Evolutionary conservation across 192 early-diverging fungal genomes (phyloP), one percentile per base, ranked within the genome.

Genomic region (Rhizophagus clarus): DNA sequence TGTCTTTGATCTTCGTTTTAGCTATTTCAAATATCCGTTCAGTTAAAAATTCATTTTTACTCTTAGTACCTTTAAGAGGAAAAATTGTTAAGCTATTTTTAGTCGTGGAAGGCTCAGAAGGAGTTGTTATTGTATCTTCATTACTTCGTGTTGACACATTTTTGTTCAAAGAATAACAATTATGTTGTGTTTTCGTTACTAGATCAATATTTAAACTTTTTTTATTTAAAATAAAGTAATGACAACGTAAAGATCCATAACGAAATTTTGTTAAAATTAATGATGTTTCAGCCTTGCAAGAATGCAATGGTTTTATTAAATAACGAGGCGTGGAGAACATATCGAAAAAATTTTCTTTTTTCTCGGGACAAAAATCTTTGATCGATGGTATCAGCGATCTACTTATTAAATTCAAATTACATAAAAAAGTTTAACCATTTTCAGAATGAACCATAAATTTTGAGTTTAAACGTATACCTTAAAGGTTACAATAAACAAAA

Each of bases 1-100:
- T 75, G 37, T 75, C 29, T 32, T 75, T 8, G 17, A n/a, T 22
- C n/a, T 75, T 75, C 6, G 10, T 56, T 12, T 71, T 71, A n/a
- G 15, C 3, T 3, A 71, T 15, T 17, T 61, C 31, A 22, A 29
- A 9, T 32, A 75, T 56, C 8, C 49, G 49, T n/a, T 75, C 29
- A 61, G 56, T 14, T 56, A 47, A 75, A 47, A 49, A 32, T 6
- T 60, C 42, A 12, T 45, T 45, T 12, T 45, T 3, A 12, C 2
- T 45, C 42, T 45, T 45, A 45, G 0, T 3, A 15, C n/a, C 51
- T 56, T 56, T 22, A 56, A 7, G 51, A 22, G 51, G 37, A 40
- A 40, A 22, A 22, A 22, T 56, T 22, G 20, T 45, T 45, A 45
- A 45, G 11, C 42, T 11, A 45, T 45, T 45, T 45, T 45, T 45